These are phyloP conservation scores for Oryza australiensis DNA, from an alignment of 176 grass and related monocot genomes.

Conservation along the genomic window DNA sequence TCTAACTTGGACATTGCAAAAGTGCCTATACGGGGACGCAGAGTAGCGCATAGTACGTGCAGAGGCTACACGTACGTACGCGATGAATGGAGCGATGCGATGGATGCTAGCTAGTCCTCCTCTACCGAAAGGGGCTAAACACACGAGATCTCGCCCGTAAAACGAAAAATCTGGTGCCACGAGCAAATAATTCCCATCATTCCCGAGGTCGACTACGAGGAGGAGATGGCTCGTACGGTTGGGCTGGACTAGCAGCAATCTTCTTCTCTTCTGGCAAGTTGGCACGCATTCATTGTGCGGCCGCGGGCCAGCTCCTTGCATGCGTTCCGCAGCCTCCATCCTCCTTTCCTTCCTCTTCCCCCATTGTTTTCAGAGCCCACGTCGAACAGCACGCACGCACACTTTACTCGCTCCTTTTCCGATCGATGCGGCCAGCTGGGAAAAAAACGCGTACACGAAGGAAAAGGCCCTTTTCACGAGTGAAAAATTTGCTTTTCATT, in stretches of 20 bases:
- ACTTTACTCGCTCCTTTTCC: background rate
- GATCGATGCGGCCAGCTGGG: background rate
- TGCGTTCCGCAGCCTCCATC: background rate
- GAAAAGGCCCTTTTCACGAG: background rate
- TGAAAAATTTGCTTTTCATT: background rate
- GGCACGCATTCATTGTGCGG: background rate
- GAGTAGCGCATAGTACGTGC: background rate
- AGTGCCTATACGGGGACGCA: background rate
- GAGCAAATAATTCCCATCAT: constrained; percentile 65
- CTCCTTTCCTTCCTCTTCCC: background rate
- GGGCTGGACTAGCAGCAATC: background rate
- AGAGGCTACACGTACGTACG: background rate
- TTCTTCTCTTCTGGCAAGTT: background rate
- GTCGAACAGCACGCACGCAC: background rate
- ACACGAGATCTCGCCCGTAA: constrained; percentile 45
- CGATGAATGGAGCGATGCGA: background rate
- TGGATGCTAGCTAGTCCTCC: background rate
- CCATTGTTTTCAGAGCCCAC: constrained; percentile 43
- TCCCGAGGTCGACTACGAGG: constrained; percentile 49
- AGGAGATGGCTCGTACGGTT: background rate
- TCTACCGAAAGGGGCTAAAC: constrained; percentile 31
- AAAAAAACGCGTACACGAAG: background rate
- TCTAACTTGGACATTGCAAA: background rate
- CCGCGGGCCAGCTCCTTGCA: background rate
- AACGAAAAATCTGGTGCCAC: constrained; percentile 34